Evolutionary conservation across 257 asterid genomes (phyloP).

Genomic region (Ajuga chamaepitys): DNA sequence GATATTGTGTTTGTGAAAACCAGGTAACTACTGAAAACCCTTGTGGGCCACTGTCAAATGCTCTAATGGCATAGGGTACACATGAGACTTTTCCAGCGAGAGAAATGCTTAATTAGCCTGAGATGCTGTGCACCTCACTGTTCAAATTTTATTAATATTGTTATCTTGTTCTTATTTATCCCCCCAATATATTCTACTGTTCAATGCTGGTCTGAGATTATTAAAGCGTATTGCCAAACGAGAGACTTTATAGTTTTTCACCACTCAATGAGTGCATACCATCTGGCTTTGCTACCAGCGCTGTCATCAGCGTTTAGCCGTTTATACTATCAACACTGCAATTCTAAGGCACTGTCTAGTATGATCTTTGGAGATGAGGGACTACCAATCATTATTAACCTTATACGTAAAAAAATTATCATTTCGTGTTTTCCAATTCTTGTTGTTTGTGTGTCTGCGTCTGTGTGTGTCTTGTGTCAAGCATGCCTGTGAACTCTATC

Average conservation of each 20-base stretch:
- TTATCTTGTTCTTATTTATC: neutral
- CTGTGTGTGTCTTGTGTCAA: slow-evolving; percentile 13
- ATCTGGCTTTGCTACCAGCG: no score
- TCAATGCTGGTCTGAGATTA: neutral
- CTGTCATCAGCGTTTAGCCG: neutral
- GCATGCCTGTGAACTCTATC: slow-evolving; percentile 5
- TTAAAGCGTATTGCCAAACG: neutral
- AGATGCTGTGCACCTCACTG: neutral
- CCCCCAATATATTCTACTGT: neutral
- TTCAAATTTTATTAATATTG: no score
- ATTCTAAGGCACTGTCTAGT: neutral
- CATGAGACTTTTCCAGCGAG: neutral
- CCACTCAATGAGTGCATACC: neutral
- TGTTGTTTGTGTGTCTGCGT: neutral
- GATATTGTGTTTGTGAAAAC: slow-evolving; percentile 81
- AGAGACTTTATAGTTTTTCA: neutral
- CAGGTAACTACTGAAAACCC: slow-evolving; percentile 43
- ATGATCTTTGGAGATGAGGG: neutral
- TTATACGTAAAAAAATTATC: neutral
- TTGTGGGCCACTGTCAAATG: neutral
- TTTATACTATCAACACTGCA: neutral
- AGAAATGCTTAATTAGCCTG: neutral
- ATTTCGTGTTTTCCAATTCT: neutral
- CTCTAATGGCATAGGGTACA: neutral
- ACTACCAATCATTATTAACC: neutral